Evolutionary conservation across 75 land plant genomes (phyloP), one percentile per base, ranked within the genome.

Genomic region (Azolla pinnata): DNA sequence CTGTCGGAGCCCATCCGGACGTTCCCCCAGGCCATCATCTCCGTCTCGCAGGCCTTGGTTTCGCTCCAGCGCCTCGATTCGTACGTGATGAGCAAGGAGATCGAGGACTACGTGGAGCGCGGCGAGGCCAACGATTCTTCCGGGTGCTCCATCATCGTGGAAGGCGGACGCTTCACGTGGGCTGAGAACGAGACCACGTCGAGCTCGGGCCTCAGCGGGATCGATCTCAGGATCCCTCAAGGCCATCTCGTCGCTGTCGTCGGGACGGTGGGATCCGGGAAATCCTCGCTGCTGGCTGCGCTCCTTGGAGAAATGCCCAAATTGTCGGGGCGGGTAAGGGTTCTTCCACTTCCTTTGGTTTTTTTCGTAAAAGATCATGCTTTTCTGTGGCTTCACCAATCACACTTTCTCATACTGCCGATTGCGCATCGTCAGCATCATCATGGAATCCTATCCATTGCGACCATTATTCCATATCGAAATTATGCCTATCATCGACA

Each of bases 251-350:
- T 93, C 20, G 87, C 96, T 1, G 62, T 90, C 44, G 96, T 89
- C 34, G 99, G 99, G 33, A 83, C 84, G 16, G 99, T 95, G 12
- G 99, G 99, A 56, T 81, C 91, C 10, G 99, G 99, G 29, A 95
- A 95, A 65, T 89, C 96, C 34, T 89, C 91, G 12, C 57, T 95
- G 7, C 64, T 95, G 23, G 69, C 79, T 16, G 62, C 82, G 40
- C 40, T 95, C 56, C 86, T 95, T 17, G 99, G 99, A 20, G 99
- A 95, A 73, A 90, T 95, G 85, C 82, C 82, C 32, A 86, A 79
- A 59, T 54, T 83, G 20, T 61, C 79, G 25, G 99, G 99, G 38
- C 71, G 67, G 84, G 98, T 93, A 85, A 44, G 64, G 29, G n/a
- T 34, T 60, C 24, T 29, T 32, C 49, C 21, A 34, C 28, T 7